Evolutionary conservation across 2,329 filamentous ascomycete genomes (phyloP).

Genomic region (Calonectria pteridis): DNA sequence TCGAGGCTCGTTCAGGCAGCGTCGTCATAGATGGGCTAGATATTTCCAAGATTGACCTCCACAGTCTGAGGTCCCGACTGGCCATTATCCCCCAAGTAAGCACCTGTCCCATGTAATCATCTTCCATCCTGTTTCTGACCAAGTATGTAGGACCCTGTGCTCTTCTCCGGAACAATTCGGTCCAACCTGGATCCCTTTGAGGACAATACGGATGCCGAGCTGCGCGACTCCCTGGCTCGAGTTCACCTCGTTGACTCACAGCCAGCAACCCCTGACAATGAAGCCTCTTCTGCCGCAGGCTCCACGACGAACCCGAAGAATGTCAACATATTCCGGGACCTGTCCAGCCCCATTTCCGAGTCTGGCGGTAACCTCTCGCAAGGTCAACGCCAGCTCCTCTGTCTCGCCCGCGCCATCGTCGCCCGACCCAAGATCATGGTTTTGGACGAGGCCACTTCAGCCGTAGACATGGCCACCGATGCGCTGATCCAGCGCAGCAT

Average conservation of each 20-base stretch:
- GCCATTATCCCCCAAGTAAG: conserved; percentile 79
- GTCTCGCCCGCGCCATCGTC: conserved; percentile 79
- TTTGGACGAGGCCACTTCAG: conserved; percentile 83
- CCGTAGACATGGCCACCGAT: conserved; percentile 84
- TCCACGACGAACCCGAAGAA: conserved; percentile 60
- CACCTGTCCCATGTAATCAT: not conserved
- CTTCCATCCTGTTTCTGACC: conserved; percentile 22
- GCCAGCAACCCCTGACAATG: conserved; percentile 53
- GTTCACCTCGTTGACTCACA: conserved; percentile 73
- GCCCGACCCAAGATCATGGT: conserved; percentile 82
- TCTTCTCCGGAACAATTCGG: conserved; percentile 84
- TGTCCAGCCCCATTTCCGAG: conserved; percentile 75
- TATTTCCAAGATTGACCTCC: conserved; percentile 77
- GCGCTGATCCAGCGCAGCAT: conserved; percentile 80
- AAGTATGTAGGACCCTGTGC: conserved; percentile 73
- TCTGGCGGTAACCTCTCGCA: conserved; percentile 81
- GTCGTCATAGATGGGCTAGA: conserved; percentile 81
- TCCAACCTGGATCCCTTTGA: conserved; percentile 84
- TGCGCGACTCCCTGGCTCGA: conserved; percentile 76
- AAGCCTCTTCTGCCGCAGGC: conserved; percentile 52
- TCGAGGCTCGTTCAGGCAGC: conserved; percentile 75
- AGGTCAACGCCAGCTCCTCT: conserved; percentile 81
- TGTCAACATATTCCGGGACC: conserved; percentile 73
- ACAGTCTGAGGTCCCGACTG: conserved; percentile 78
- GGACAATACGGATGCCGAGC: conserved; percentile 75